A percentile compares a stretch with the other conserved stretches of the same genome.
These are phyloP conservation scores for Neoconidiobolus thromboides DNA, from an alignment of 371 early-diverging fungal species.

Conservation along the genomic window DNA sequence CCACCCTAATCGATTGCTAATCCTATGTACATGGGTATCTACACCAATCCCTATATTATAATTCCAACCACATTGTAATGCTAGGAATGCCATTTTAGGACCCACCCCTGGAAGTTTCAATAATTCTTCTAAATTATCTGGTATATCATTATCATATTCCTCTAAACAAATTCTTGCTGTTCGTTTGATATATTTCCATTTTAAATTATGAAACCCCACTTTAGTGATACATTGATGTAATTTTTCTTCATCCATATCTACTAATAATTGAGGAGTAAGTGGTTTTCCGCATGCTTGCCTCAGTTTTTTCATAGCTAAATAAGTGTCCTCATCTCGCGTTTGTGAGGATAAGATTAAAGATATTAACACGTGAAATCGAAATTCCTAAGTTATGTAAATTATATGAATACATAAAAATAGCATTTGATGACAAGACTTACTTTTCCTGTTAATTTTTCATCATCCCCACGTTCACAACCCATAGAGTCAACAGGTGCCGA, in stretches of 20 bases:
- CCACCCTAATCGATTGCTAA: conserved; percentile 82
- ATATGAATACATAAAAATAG: neutral
- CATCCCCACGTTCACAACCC: conserved; percentile 73
- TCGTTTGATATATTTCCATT: conserved; percentile 54
- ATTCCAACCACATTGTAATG: conserved; percentile 75
- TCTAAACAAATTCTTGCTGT: conserved; percentile 53
- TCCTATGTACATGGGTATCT: conserved; percentile 97
- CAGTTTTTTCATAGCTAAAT: conserved; percentile 48
- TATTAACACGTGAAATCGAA: conserved; percentile 76
- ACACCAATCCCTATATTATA: conserved; percentile 87
- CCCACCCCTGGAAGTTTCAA: conserved; percentile 88
- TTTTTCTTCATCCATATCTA: conserved; percentile 26
- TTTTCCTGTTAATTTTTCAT: conserved; percentile 22
- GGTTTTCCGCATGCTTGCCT: conserved; percentile 33
- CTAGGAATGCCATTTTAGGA: conserved; percentile 88
- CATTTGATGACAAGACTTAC: neutral
- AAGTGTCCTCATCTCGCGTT: conserved; percentile 86
- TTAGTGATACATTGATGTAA: conserved; percentile 54
- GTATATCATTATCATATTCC: conserved; percentile 66
- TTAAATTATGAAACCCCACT: conserved; percentile 85
- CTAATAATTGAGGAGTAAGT: conserved; percentile 29
- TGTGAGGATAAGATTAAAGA: conserved; percentile 88
- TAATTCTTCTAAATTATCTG: conserved; percentile 57
- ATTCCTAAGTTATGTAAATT: conserved; percentile 17
- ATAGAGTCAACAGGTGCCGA: conserved; percentile 89